A percentile compares a stretch with the other conserved stretches of the same genome.
phyloP scores from a whole-genome alignment of 176 grass and related monocot species.

The Aegilops tauschii region DNA sequence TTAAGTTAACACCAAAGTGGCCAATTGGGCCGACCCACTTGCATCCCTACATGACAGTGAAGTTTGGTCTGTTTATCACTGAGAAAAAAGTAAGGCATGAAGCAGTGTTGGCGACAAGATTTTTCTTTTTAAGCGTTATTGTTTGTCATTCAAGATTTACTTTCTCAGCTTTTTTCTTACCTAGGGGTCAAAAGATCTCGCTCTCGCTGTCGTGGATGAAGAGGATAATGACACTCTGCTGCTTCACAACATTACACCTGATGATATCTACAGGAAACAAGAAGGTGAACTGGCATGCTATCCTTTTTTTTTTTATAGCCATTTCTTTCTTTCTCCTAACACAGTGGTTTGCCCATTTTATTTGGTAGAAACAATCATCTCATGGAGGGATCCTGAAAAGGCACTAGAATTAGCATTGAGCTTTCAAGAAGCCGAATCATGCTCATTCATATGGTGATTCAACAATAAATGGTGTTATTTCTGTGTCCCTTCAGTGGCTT shows the following conservation, averaged over 20 bases:
- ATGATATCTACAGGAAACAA: conserved; percentile 90
- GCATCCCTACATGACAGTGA: neutral
- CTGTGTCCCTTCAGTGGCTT: conserved; percentile 21
- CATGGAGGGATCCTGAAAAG: conserved; percentile 76
- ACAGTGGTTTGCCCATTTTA: conserved; percentile 13
- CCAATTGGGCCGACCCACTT: neutral
- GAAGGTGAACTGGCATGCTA: conserved; percentile 46
- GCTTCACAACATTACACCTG: conserved; percentile 62
- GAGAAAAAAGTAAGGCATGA: neutral
- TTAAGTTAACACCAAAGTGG: neutral
- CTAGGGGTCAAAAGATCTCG: conserved; percentile 66
- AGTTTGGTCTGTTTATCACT: neutral
- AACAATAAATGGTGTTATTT: conserved; percentile 29
- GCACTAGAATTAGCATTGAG: conserved; percentile 66
- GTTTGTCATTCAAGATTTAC: neutral
- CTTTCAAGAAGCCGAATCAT: conserved; percentile 81
- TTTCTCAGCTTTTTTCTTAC: conserved; percentile 23
- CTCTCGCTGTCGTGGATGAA: conserved; percentile 72
- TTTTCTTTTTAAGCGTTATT: neutral
- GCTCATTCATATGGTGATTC: conserved; percentile 81
- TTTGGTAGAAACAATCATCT: conserved; percentile 76
- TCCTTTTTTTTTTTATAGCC: neutral
- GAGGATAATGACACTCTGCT: conserved; percentile 60
- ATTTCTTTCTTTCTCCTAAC: conserved; percentile 20
- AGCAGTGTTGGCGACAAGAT: neutral